Evolutionary conservation across 805 yeast genomes (phyloP), one percentile per base, ranked within the genome.

Genomic region (Candida tallmaniae): DNA sequence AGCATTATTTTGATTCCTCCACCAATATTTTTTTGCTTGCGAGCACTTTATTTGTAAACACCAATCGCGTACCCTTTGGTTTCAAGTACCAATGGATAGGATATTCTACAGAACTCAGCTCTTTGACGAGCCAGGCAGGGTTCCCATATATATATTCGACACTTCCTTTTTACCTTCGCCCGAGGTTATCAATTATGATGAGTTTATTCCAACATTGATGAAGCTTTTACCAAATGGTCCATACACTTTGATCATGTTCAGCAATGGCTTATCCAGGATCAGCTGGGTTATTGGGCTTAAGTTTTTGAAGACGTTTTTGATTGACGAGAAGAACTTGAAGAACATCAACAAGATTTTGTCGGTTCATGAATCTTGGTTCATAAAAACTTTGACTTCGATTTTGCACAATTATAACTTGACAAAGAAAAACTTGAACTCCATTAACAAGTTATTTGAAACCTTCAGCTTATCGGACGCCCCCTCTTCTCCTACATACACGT

Each of bases 361-460:
- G 20, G 95, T 90, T 2, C 97, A 90, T 58, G 96, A 89, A 46
- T 81, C 83, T 30, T 88, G 96, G 93, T 74, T 89, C 59, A 74
- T 86, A 18, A 76, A 87, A 47, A 80, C 95, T 0, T 72, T 86
- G 23, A 74, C 83, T 11, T 88, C 83, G 35, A 71, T 87, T 16
- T 62, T 85, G 39, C 68, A 78, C 36, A 83, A 80, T 48, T 78
- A 83, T 35, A 54, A 56, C 34, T 26, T 52, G n/a, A 63, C 70
- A 12, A 58, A 49, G 30, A 56, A 55, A 34, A 55, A 52, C 34
- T 33, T 62, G 11, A 50, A 51, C 22, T 42, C 42, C 21, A 35
- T 62, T 31, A 61, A 55, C 34, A 41, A 46, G 21, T 36, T 58
- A 23, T 37, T 61, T 16, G 60, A 56, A 16, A 44, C 47, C n/a